Conservation (phyloP, 208 protist genomes). For the Spongospora subterranea region DNA sequence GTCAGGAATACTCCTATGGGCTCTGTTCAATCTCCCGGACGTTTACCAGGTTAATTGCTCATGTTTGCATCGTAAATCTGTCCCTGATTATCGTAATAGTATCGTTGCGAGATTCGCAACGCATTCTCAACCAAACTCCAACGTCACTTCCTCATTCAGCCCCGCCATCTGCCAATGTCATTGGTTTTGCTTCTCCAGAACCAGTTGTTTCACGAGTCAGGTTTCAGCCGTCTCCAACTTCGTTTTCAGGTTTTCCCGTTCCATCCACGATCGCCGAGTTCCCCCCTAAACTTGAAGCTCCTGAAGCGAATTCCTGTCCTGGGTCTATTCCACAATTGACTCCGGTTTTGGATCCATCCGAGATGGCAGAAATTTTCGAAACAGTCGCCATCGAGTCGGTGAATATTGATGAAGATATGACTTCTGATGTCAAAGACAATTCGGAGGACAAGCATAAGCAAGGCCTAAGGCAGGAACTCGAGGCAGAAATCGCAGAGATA, state of each 20-base stretch:
- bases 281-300: not conserved
- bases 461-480: not conserved
- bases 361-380: not conserved
- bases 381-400: not conserved
- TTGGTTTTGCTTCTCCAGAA: not conserved
- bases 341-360: not conserved
- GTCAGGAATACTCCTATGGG: not conserved
- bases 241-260: not conserved
- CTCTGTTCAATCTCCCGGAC: not conserved
- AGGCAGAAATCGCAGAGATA: not conserved
- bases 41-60: not conserved
- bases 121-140: not conserved
- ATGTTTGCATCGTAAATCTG: not conserved
- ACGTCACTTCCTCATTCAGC: not conserved
- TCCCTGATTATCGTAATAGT: not conserved
- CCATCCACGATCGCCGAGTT: not conserved
- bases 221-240: not conserved
- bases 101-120: not conserved
- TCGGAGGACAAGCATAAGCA: not conserved
- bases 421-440: not conserved
- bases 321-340: not conserved
- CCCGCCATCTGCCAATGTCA: conserved; percentile 1
- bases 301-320: not conserved
- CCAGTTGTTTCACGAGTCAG: not conserved
- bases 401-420: not conserved